These are phyloP conservation scores for Hericium alpestre DNA, from an alignment of 768 basidiomycete species.

Conservation along the genomic window DNA sequence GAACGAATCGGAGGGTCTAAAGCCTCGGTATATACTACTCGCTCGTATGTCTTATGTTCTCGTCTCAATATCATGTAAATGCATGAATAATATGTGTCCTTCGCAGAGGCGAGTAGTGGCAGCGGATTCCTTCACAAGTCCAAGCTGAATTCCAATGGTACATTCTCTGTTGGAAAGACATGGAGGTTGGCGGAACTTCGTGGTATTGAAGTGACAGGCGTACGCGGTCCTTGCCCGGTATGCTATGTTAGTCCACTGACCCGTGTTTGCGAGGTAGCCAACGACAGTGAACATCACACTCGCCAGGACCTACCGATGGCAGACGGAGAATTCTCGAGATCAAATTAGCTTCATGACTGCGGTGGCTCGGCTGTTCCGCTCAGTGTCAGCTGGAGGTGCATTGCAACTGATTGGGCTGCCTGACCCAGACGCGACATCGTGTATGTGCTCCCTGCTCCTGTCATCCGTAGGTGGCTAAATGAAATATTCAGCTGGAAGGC, in stretches of 20 bases:
- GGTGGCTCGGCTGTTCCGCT: conserved; percentile 49
- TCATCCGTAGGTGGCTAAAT: conserved; percentile 1
- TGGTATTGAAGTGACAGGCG: conserved; percentile 55
- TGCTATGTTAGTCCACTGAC: conserved; percentile 8
- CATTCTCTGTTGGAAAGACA: conserved; percentile 95
- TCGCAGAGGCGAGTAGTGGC: conserved; percentile 48
- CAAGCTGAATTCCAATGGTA: conserved; percentile 87
- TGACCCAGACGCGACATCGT: conserved; percentile 26
- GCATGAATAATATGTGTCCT: conserved; percentile 1
- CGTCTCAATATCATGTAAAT: background rate
- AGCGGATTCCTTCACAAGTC: conserved; percentile 86
- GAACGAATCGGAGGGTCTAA: conserved; percentile 56
- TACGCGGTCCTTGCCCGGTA: background rate
- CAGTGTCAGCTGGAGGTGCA: conserved; percentile 24
- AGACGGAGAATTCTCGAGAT: conserved; percentile 65
- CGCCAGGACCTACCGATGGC: conserved; percentile 85
- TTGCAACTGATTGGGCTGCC: conserved; percentile 52
- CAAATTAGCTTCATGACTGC: conserved; percentile 64
- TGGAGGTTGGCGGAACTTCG: conserved; percentile 83
- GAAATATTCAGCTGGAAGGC: background rate
- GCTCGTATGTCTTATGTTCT: conserved; percentile 55
- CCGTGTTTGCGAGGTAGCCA: conserved; percentile 30
- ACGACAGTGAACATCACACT: conserved; percentile 71
- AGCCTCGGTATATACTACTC: conserved; percentile 84
- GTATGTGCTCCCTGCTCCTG: conserved; percentile 19